These are phyloP conservation scores for Chlamydomonas sp. DNA, from an alignment of 139 green algal genomes.

Conservation along the genomic window DNA sequence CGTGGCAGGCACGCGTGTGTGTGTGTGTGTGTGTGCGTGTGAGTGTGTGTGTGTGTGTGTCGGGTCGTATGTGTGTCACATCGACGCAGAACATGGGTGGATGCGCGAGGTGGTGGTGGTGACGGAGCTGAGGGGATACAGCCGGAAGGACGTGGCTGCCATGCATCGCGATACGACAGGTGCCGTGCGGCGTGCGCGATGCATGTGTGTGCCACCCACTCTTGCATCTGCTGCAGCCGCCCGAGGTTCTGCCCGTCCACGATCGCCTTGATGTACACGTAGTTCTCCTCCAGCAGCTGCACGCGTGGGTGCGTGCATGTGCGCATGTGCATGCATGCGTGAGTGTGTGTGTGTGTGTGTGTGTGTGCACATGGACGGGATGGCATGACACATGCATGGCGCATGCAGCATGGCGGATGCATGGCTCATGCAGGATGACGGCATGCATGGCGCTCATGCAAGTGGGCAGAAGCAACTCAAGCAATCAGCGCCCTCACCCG, in stretches of 20 bases:
- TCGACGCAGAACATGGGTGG: neutral
- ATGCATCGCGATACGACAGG: neutral
- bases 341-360: slow-evolving; percentile 3
- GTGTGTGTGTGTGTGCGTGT: neutral
- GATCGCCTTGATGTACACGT: slow-evolving; percentile 34
- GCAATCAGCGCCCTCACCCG: neutral
- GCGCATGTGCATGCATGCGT: neutral
- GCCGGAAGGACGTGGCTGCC: neutral
- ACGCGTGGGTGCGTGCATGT: neutral
- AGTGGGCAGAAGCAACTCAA: neutral
- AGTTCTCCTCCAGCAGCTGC: slow-evolving; percentile 44
- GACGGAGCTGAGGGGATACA: neutral
- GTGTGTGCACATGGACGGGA: neutral
- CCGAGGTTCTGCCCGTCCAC: slow-evolving; percentile 38
- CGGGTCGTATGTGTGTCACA: neutral
- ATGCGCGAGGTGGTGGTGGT: neutral
- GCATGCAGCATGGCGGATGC: no score
- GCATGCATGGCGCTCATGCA: no score
- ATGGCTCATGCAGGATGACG: no score
- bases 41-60: neutral
- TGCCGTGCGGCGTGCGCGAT: neutral
- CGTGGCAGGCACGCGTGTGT: neutral
- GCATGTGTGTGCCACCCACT: slow-evolving; percentile 18
- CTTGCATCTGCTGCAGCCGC: slow-evolving; percentile 23
- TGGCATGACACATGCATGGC: neutral